Evolutionary conservation across 2,329 filamentous ascomycete genomes (phyloP).

Genomic region (Triangularia setosa): DNA sequence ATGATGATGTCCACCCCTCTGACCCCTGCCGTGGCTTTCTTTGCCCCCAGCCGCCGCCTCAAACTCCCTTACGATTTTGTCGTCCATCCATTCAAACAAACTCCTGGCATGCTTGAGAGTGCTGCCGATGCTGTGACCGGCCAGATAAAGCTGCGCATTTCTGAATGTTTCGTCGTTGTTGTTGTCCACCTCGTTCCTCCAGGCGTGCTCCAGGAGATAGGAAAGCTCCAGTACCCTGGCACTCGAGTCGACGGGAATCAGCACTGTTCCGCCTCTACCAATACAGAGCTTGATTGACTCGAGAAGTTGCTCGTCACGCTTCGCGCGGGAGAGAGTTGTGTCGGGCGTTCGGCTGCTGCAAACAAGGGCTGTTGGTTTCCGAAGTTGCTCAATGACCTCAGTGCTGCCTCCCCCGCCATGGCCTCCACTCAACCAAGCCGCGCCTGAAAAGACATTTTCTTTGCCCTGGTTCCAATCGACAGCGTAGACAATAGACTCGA

Average conservation of each 20-base stretch:
- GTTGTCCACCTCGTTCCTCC: conserved; percentile 62
- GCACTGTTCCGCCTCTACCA: conserved; percentile 77
- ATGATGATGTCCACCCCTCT: neutral
- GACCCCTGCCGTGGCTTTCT: conserved; percentile 43
- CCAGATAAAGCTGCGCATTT: conserved; percentile 68
- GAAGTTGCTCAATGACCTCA: conserved; percentile 88
- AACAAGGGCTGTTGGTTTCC: conserved; percentile 88
- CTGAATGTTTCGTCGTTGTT: conserved; percentile 51
- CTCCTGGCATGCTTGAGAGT: conserved; percentile 89
- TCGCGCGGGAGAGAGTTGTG: conserved; percentile 67
- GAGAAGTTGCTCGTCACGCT: conserved; percentile 80
- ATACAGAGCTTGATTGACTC: conserved; percentile 78
- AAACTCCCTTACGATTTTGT: conserved; percentile 87
- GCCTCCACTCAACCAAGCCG: conserved; percentile 82
- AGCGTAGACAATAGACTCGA: conserved; percentile 96
- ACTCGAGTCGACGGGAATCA: conserved; percentile 93
- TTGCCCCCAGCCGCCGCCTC: conserved; percentile 64
- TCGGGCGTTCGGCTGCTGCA: conserved; percentile 75
- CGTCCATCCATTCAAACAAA: conserved; percentile 99
- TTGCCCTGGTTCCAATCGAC: conserved; percentile 98
- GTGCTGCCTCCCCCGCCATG: conserved; percentile 67
- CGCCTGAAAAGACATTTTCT: conserved; percentile 90
- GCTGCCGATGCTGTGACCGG: conserved; percentile 79
- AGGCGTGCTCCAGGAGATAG: conserved; percentile 88
- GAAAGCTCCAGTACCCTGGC: conserved; percentile 90